Conservation (phyloP, 139 green algal genomes). For the Chlamydomonas sp. region DNA sequence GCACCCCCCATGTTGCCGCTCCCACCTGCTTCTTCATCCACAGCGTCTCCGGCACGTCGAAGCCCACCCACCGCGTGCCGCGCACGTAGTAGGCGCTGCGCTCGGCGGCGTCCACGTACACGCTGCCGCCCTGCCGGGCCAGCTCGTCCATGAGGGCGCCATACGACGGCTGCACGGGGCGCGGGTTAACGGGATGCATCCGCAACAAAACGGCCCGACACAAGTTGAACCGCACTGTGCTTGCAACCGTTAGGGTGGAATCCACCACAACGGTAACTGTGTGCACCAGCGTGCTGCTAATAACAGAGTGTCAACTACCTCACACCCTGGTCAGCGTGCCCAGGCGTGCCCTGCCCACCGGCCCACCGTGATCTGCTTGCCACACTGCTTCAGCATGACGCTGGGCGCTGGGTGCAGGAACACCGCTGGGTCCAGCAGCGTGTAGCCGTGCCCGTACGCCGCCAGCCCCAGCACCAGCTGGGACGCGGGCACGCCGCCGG, state of each 20-base stretch:
- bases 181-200: not conserved
- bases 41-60: not conserved
- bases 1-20: not conserved
- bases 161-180: not conserved
- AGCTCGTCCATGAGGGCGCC: not conserved
- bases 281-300: too few relatives aligned
- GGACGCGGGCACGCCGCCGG: not conserved
- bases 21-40: not conserved
- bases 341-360: not conserved
- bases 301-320: too few relatives aligned
- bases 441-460: constrained; percentile 12
- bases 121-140: not conserved
- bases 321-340: too few relatives aligned
- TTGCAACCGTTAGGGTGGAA: too few relatives aligned
- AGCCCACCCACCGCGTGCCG: not conserved
- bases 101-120: not conserved
- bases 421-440: not conserved
- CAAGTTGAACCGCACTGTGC: too few relatives aligned
- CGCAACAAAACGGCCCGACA: not conserved
- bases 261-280: too few relatives aligned
- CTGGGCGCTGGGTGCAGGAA: not conserved
- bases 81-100: not conserved
- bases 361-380: not conserved
- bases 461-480: constrained; percentile 8
- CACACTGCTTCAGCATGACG: not conserved